Percentiles rank a stretch among this genome's conserved stretches.
Evolutionary conservation across 768 basidiomycete species (phyloP).

Genomic region (Auricularia auricula-judae): DNA sequence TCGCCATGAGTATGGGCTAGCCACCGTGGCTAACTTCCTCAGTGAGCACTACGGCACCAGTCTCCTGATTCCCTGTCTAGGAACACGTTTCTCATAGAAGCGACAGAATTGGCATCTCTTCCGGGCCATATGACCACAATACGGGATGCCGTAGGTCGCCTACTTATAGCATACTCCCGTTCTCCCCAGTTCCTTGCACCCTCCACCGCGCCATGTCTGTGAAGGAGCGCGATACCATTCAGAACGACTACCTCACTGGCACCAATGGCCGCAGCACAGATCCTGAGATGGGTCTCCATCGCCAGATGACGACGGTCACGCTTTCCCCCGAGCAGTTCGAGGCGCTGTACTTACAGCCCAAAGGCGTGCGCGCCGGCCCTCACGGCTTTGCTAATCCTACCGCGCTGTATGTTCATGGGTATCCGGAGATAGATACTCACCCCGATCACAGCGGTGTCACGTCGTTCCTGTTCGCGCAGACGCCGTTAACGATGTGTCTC

Average conservation of each 20-base stretch:
- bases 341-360: slow-evolving; percentile 9
- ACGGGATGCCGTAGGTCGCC: neutral
- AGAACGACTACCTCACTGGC: neutral
- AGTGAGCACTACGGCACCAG: too few species aligned
- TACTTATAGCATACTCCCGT: neutral
- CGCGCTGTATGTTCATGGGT: slow-evolving; percentile 3
- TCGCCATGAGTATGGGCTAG: too few species aligned
- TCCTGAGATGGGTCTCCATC: neutral
- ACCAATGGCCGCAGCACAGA: neutral
- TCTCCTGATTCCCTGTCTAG: too few species aligned
- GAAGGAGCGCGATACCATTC: neutral
- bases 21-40: too few species aligned
- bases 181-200: neutral
- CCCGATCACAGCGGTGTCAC: neutral
- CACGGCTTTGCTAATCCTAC: slow-evolving; percentile 7
- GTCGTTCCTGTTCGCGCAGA: slow-evolving; percentile 6
- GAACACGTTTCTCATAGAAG: too few species aligned
- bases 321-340: slow-evolving; percentile 10
- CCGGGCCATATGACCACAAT: too few species aligned
- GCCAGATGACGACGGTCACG: slow-evolving; percentile 8
- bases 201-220: neutral
- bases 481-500: slow-evolving; percentile 7
- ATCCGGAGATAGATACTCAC: neutral
- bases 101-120: too few species aligned
- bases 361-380: neutral